Percentiles rank a stretch among this genome's conserved stretches.
Conservation (phyloP, 2,329 filamentous ascomycete genomes). For the Mycogone perniciosa region DNA sequence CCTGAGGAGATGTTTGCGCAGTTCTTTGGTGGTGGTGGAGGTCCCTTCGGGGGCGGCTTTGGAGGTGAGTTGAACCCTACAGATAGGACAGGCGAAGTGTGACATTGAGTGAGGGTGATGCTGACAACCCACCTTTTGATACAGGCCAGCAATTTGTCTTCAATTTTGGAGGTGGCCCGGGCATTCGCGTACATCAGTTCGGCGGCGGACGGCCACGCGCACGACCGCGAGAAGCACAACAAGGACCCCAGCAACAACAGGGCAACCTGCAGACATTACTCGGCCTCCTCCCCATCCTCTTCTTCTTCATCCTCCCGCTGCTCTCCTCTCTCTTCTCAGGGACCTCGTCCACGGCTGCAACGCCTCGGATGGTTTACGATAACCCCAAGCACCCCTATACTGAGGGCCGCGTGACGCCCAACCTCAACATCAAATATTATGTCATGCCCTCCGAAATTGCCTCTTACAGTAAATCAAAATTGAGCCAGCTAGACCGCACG, state of each 20-base stretch:
- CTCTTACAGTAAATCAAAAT: conserved; percentile 61
- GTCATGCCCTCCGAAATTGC: conserved; percentile 73
- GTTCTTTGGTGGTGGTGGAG: conserved; percentile 83
- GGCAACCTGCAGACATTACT: conserved; percentile 55
- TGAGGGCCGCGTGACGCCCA: conserved; percentile 61
- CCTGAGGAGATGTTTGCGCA: conserved; percentile 95
- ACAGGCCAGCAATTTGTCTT: conserved; percentile 86
- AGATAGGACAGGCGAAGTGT: not conserved
- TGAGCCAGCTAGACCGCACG: conserved; percentile 66
- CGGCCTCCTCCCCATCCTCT: conserved; percentile 77
- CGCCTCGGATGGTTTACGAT: conserved; percentile 74
- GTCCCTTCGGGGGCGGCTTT: conserved; percentile 54
- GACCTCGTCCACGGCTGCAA: conserved; percentile 28
- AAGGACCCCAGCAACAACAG: conserved; percentile 42
- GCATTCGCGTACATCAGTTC: conserved; percentile 92
- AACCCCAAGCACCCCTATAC: conserved; percentile 64
- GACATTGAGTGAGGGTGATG: not conserved
- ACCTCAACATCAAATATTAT: conserved; percentile 74
- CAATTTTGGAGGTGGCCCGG: conserved; percentile 86
- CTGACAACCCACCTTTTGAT: conserved; percentile 52
- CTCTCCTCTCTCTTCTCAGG: conserved; percentile 72
- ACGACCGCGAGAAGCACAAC: conserved; percentile 62
- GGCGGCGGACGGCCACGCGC: conserved; percentile 71
- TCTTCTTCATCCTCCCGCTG: conserved; percentile 82
- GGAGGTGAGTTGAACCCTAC: conserved; percentile 29